Evolutionary conservation across 176 grass and related monocot genomes (phyloP).

Genomic region (maize (Zea mays)): DNA sequence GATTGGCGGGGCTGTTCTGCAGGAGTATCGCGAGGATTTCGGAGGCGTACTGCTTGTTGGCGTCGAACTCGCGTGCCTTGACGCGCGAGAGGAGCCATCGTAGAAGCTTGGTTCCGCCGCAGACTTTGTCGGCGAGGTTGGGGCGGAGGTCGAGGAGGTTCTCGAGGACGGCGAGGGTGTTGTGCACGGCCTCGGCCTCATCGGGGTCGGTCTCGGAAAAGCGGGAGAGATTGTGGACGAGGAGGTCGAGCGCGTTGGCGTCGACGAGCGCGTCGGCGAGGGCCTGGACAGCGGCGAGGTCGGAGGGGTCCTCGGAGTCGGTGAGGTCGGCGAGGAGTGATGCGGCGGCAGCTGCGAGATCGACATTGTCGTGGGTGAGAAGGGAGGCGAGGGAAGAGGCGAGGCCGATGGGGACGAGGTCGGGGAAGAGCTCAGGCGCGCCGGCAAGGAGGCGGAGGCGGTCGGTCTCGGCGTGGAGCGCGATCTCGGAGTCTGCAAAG

Average conservation of each 20-base stretch:
- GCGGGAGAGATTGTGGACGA: constrained; percentile 81
- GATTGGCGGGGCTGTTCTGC: constrained; percentile 79
- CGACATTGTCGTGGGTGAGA: constrained; percentile 82
- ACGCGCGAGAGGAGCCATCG: constrained; percentile 79
- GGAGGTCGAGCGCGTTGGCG: constrained; percentile 80
- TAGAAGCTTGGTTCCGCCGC: constrained; percentile 78
- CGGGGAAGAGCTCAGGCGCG: constrained; percentile 81
- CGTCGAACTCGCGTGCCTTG: constrained; percentile 83
- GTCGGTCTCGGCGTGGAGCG: constrained; percentile 80
- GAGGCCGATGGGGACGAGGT: constrained; percentile 67
- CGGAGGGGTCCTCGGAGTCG: constrained; percentile 64
- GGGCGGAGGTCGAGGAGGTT: constrained; percentile 86
- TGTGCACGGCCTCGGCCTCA: constrained; percentile 74
- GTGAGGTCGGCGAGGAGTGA: constrained; percentile 91
- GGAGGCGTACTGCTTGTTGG: constrained; percentile 95
- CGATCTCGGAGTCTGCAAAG: constrained; percentile 84
- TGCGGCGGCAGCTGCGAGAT: constrained; percentile 73
- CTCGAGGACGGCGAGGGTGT: constrained; percentile 74
- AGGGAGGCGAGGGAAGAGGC: constrained; percentile 73
- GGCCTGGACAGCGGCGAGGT: constrained; percentile 56
- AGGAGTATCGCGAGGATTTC: constrained; percentile 91
- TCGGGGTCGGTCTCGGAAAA: constrained; percentile 80
- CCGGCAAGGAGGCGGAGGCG: constrained; percentile 78
- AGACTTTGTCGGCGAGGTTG: constrained; percentile 73
- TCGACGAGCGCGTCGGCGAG: constrained; percentile 72